These are phyloP conservation scores for Ophiorrhiza pumila DNA, from an alignment of 257 asterid genomes.

Conservation along the genomic window DNA sequence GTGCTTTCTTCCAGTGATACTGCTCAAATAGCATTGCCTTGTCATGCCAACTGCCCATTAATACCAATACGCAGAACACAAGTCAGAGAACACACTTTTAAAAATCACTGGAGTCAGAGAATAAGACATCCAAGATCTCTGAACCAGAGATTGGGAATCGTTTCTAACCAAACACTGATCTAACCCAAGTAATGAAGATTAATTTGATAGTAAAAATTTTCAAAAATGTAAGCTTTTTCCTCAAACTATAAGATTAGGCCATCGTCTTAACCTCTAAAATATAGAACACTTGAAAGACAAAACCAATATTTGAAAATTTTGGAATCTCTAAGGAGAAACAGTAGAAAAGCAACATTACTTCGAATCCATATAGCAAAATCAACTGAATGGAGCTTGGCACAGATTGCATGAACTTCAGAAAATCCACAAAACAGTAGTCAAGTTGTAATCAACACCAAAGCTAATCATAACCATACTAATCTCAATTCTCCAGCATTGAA, in stretches of 20 bases:
- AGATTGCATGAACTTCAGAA: not conserved
- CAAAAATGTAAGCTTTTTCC: too few species aligned
- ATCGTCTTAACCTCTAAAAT: too few species aligned
- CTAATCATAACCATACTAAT: not conserved
- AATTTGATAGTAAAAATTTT: not conserved
- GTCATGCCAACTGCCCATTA: constrained; percentile 81
- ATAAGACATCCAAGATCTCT: not conserved
- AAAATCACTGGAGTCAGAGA: not conserved
- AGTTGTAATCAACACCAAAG: not conserved
- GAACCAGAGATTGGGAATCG: not conserved
- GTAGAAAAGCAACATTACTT: not conserved
- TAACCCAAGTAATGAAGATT: not conserved
- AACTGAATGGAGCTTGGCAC: too few species aligned
- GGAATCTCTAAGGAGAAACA: not conserved
- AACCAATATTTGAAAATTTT: too few species aligned
- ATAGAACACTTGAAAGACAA: not conserved
- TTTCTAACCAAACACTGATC: not conserved
- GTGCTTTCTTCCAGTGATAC: constrained; percentile 92
- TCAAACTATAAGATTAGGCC: not conserved
- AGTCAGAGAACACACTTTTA: not conserved
- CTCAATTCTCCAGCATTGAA: not conserved
- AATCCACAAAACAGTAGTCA: not conserved
- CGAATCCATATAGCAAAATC: not conserved
- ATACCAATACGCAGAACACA: constrained; percentile 4
- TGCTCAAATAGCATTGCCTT: constrained; percentile 87